Evolutionary conservation across 257 asterid species (phyloP).

Genomic region (Gardenia jasminoides): DNA sequence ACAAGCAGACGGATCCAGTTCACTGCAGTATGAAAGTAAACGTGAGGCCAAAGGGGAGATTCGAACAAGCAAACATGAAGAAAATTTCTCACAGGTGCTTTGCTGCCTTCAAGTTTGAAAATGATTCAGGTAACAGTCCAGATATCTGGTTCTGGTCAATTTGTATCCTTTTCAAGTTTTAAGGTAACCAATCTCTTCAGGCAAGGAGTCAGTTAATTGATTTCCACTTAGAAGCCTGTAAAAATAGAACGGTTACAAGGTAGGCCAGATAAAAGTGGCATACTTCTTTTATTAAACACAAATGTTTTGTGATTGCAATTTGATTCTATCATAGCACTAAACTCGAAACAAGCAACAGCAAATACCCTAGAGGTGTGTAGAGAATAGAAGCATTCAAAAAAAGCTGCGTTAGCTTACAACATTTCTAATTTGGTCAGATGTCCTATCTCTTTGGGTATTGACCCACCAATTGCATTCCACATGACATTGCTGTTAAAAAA

Average conservation of each 20-base stretch:
- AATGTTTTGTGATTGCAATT: too few relatives aligned
- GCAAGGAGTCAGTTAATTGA: conserved; percentile 79
- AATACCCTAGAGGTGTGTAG: neutral
- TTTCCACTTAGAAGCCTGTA: conserved; percentile 96
- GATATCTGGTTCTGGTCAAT: conserved; percentile 85
- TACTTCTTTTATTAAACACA: too few relatives aligned
- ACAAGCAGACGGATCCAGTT: neutral
- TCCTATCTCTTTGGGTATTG: conserved; percentile 93
- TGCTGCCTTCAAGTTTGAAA: conserved; percentile 60
- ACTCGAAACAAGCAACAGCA: neutral
- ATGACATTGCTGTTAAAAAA: conserved; percentile 63
- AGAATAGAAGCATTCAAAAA: neutral
- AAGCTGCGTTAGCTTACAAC: conserved; percentile 50
- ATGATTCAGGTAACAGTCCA: conserved; percentile 76
- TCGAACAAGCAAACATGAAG: neutral
- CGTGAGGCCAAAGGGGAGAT: neutral
- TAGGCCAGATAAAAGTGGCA: too few relatives aligned
- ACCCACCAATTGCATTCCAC: conserved; percentile 87
- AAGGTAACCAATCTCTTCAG: conserved; percentile 87
- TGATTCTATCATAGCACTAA: neutral
- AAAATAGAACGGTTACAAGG: neutral
- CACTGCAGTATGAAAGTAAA: neutral
- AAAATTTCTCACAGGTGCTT: conserved; percentile 62
- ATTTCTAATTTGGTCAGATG: conserved; percentile 56
- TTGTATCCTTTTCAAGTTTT: conserved; percentile 83